A percentile compares a stretch with the other conserved stretches of the same genome.
These are phyloP conservation scores for Phoma herbarum DNA, from an alignment of 2,329 filamentous ascomycete species.

Conservation along the genomic window DNA sequence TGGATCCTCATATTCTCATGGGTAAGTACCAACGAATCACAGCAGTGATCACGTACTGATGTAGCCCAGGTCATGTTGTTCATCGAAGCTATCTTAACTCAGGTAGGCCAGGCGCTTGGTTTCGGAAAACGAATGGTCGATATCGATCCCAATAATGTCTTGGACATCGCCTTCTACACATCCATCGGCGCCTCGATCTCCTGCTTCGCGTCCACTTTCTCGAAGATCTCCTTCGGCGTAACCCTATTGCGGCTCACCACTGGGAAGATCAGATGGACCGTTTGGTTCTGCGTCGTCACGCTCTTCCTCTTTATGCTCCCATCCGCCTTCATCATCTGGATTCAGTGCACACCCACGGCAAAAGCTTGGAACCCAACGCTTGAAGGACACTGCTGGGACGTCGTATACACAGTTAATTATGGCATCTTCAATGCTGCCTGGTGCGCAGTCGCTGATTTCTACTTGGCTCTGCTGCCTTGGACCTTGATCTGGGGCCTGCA, in stretches of 20 bases:
- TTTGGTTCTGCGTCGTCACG: slow-evolving; percentile 38
- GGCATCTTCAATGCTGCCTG: slow-evolving; percentile 44
- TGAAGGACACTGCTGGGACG: slow-evolving; percentile 34
- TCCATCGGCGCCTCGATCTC: slow-evolving; percentile 35
- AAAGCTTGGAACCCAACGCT: slow-evolving; percentile 31
- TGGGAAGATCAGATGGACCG: slow-evolving; percentile 24
- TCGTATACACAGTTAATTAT: slow-evolving; percentile 27
- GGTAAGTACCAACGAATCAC: slow-evolving; percentile 20
- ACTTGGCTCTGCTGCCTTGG: slow-evolving; percentile 41
- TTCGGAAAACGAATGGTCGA: slow-evolving; percentile 36
- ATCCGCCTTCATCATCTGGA: slow-evolving; percentile 32
- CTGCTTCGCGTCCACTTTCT: slow-evolving; percentile 37
- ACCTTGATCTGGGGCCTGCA: slow-evolving; percentile 36
- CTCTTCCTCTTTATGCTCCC: slow-evolving; percentile 41
- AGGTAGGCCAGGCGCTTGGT: slow-evolving; percentile 32
- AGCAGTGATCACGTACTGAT: slow-evolving; percentile 6
- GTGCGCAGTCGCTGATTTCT: slow-evolving; percentile 35
- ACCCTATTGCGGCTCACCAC: slow-evolving; percentile 38
- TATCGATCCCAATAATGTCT: slow-evolving; percentile 27
- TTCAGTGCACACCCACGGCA: slow-evolving; percentile 29
- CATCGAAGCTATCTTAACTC: slow-evolving; percentile 30
- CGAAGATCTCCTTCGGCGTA: slow-evolving; percentile 42
- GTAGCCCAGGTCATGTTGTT: slow-evolving; percentile 32
- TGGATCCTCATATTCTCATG: slow-evolving; percentile 38
- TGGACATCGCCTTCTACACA: slow-evolving; percentile 26